Percentiles rank a stretch among this genome's conserved stretches.
Conservation (phyloP, 2,329 filamentous ascomycete genomes). For the Bipolaris bicolor region DNA sequence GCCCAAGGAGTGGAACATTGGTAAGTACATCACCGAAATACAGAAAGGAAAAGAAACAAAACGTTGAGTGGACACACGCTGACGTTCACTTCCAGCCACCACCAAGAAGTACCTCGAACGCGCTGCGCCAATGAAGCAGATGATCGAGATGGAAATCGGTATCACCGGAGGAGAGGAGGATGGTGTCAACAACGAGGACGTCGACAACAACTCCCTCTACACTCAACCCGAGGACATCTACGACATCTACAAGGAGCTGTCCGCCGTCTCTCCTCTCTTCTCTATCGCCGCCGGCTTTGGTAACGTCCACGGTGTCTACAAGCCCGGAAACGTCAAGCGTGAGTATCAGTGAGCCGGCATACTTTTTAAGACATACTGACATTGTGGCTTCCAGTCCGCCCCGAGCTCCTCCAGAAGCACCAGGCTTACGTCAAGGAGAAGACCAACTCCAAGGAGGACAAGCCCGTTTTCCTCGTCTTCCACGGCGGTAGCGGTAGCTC, state of each 20-base stretch:
- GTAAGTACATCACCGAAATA: background rate
- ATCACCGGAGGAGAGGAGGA: constrained; percentile 93
- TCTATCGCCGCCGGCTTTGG: constrained; percentile 84
- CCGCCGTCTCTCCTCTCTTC: constrained; percentile 89
- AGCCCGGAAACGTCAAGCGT: constrained; percentile 57
- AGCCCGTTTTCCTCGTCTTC: constrained; percentile 98
- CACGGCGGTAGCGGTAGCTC: constrained; percentile 93
- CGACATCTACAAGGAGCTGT: constrained; percentile 65
- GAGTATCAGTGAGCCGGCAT: background rate
- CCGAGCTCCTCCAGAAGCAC: constrained; percentile 95
- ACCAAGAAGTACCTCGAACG: constrained; percentile 80
- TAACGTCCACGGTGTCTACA: constrained; percentile 80
- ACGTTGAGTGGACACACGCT: background rate
- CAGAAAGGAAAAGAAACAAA: background rate
- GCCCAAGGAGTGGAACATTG: constrained; percentile 76
- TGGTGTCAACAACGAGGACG: constrained; percentile 64
- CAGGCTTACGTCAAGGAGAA: constrained; percentile 88
- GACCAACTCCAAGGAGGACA: constrained; percentile 32
- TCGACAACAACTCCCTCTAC: constrained; percentile 69
- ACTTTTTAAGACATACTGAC: background rate
- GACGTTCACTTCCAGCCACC: constrained; percentile 60
- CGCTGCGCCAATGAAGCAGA: constrained; percentile 92
- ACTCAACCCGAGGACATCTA: constrained; percentile 37
- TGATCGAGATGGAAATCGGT: constrained; percentile 96
- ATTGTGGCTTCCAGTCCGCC: constrained; percentile 65